A percentile compares a stretch with the other conserved stretches of the same genome.
phyloP scores from a whole-genome alignment of 2,329 filamentous ascomycete species.

The Talaromyces sp. region DNA sequence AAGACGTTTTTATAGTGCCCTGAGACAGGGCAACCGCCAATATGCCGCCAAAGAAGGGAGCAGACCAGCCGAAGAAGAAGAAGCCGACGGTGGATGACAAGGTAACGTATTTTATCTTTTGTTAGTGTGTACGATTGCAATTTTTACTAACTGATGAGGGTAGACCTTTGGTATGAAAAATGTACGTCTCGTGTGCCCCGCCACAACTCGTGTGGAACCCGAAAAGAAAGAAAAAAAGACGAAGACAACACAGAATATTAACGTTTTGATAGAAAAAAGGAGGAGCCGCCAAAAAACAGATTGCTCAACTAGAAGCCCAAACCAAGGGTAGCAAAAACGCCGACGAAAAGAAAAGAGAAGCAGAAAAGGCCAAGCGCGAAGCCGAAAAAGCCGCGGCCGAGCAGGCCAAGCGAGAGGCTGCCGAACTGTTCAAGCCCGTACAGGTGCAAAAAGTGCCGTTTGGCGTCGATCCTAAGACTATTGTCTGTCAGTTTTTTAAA shows the following conservation, averaged over 20 bases:
- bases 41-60: slow-evolving; percentile 46
- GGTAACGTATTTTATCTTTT: slow-evolving; percentile 28
- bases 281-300: slow-evolving; percentile 80
- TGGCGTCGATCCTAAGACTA: slow-evolving; percentile 95
- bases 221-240: not conserved
- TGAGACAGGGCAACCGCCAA: slow-evolving; percentile 21
- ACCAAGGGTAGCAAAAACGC: slow-evolving; percentile 70
- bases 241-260: not conserved
- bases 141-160: slow-evolving; percentile 15
- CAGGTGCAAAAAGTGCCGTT: slow-evolving; percentile 98
- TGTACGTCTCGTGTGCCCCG: slow-evolving; percentile 34
- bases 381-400: slow-evolving; percentile 91
- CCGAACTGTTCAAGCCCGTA: slow-evolving; percentile 81
- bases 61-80: slow-evolving; percentile 44
- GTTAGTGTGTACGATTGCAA: not conserved
- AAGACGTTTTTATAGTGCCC: slow-evolving; percentile 3
- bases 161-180: slow-evolving; percentile 99
- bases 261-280: slow-evolving; percentile 69
- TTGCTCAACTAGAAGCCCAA: slow-evolving; percentile 74
- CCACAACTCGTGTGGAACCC: not conserved
- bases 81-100: slow-evolving; percentile 71
- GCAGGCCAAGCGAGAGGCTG: slow-evolving; percentile 72
- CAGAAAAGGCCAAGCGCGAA: slow-evolving; percentile 62
- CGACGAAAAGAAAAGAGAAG: slow-evolving; percentile 78
- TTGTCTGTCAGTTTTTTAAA: slow-evolving; percentile 94